Evolutionary conservation across 805 yeast genomes (phyloP), one percentile per base, ranked within the genome.

Genomic region (Pichia rugopelliculosa): DNA sequence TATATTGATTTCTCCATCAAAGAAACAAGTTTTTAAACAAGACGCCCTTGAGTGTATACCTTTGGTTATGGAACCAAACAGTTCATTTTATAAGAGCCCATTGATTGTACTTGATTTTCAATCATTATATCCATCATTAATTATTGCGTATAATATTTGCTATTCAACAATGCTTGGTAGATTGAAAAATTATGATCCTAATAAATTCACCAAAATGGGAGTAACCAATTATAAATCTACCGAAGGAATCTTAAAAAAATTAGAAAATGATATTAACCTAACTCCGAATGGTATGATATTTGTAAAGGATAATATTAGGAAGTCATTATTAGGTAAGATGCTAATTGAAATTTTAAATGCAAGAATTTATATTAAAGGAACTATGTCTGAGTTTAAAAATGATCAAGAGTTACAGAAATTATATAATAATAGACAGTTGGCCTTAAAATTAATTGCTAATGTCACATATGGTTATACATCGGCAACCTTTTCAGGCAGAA

Each of bases 391-490:
- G 39, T 53, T 79, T 13, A 67, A 71, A 22, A 68, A 67, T 20
- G 82, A 79, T 42, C 58, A 67, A 9, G 77, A 75, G 43, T 58
- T 82, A 44, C 70, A 70, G 27, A 75, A 77, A 47, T 65, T 85
- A 4, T 77, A 84, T 59, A 77, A 87, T 57, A 83, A 85, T 49
- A 71, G 91, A 47, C 99, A 93, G 56, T 62, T 87, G 37, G 98
- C 96, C 0, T 68, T 93, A 52, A 93, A 93, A 59, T 69, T 91
- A 42, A 82, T 89, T 39, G 97, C 99, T 0, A 90, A 89, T 63
- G 99, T 93, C 9, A 91, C 96, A 0, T 93, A 93, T 67, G 99
- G 99, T 0, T 93, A 93, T 60, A 76, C 97, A 0, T 84, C 96
- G 0, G 99, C 99, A 0, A 80, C 96, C 0, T 93, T 84, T 59